Evolutionary conservation across 1,139 yeast species (phyloP), one percentile per base, ranked within the genome.

Genomic region (Hansenula lynferdii): DNA sequence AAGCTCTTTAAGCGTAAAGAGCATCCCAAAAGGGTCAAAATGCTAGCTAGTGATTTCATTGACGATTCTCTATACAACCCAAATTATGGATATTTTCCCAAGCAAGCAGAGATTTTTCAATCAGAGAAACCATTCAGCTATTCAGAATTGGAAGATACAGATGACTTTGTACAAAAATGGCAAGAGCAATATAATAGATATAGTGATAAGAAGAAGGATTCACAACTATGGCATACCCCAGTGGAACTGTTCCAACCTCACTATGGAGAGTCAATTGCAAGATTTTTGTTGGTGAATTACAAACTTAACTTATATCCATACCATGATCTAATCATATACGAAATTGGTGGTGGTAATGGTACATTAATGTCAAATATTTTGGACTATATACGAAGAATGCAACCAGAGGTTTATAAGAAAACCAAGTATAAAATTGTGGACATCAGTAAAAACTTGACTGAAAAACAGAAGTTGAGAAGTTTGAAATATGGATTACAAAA

Each of bases 341-440:
- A 87, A 61, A 78, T 85, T 72, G 96, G 96, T 42, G 95, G 92
- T 27, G 96, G 96, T 48, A 86, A 86, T 53, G 95, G 95, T 39
- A 86, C 95, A 0, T 61, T 86, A 41, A 86, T 86, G 96, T 61
- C 75, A 42, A 82, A 86, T 53, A 75, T 86, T n/a, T 62, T 86
- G 48, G 80, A 80, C 51, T 86, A 71, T 54, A 72, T 86, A 44
- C 69, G 77, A 44, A 64, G 63, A 19, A 65, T 71, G 16, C 83
- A 82, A 45, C 92, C 95, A 0, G 89, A 83, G 31, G 78, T 85
- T 11, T 87, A 85, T 55, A 61, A 66, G 11, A 67, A 77, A 31
- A 81, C 90, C 0, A 72, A 72, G 47, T 86, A 87, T 56, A 77
- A 76, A 50, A 81, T 87, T 41, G 80, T 86, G 48, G 96, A 86